Evolutionary conservation across 148 eudicot genomes (phyloP), one percentile per base, ranked within the genome.

Genomic region (Arbutus unedo): DNA sequence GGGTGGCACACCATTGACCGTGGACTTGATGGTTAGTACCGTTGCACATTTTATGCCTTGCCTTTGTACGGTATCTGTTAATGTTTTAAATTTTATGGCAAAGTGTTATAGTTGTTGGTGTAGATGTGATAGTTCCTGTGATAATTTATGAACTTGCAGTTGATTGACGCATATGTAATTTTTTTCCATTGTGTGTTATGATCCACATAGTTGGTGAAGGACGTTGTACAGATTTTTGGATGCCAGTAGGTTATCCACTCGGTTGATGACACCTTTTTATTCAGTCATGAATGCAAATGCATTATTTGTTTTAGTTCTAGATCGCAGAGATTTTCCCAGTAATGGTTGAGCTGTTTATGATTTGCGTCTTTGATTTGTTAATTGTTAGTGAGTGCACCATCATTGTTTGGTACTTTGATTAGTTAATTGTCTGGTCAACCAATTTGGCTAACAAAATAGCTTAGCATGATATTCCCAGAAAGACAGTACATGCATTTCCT

Each of bases 1-100:
- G 87, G 99, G 99, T 84, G 99, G 98, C 76, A 86, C 91, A 78
- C 89, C 94, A 14, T 89, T 93, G 85, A 89, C 93, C n/a, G 90
- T 94, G 18, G 79, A 92, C 45, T 62, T 96, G 85, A 59, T 51
- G 92, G 99, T 94, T 67, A 89, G 97, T 50, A 14, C 11, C 5
- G 15, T 56, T 80, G 43, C 31, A 0, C 70, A 50, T 19, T 38
- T 76, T 76, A 15, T 76, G 62, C 8, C 62, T 71, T 70, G 10
- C 44, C n/a, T 72, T 56, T 8, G 79, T 57, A 13, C 51, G 31
- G 45, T 53, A 54, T 43, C 25, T 79, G 66, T 81, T 43, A 14
- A 14, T 48, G 75, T 16, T 82, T 81, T 10, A 4, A 8, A 8
- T 78, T 38, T 6, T 43, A 21, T 81, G 67, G 62, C 48, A 67